Base-by-base conservation (phyloP, 2,329 filamentous ascomycete species). In the Orbilia oligospora region DNA sequence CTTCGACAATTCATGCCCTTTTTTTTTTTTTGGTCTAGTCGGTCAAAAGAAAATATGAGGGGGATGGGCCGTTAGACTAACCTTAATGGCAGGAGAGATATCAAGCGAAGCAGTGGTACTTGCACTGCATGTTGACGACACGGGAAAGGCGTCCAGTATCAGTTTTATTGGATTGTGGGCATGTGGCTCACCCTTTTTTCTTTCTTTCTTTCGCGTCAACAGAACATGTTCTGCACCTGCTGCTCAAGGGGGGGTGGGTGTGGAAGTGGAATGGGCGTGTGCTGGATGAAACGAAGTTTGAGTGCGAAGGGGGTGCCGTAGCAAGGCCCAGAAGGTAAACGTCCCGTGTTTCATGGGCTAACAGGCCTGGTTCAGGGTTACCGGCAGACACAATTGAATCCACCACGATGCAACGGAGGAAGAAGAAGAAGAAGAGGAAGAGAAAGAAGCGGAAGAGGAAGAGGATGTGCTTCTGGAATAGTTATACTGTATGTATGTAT, bases 231-330 rank as follows among this genome's bases (percentile, higher is more conserved):
- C n/a, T n/a, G n/a, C n/a, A n/a, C n/a, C n/a, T n/a, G n/a, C n/a
- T n/a, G n/a, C n/a, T n/a, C n/a, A n/a, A n/a, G n/a, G n/a, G n/a
- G n/a, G n/a, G n/a, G n/a, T n/a, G n/a, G n/a, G n/a, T n/a, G n/a
- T n/a, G n/a, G n/a, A n/a, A n/a, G n/a, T 65, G 5, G 44, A 36
- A 44, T n/a, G 30, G 30, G 53, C 53, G 53, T 38, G 30, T 58
- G 67, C 33, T 55, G 48, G 61, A 73, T 75, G 71, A 75, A 75
- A 75, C 71, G 51, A 63, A 48, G 51, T 75, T 63, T 68, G 71
- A 67, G 44, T 67, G 38, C 63, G 48, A 53, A 58, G 70, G 70
- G 68, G 44, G 49, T 53, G 41, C 44, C 44, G 63, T 36, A 66
- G 46, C 30, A 58, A 48, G 63, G 46, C 48, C 55, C 53, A 67